These are phyloP conservation scores for Aspergillus conjunctus DNA, from an alignment of 495 filamentous ascomycete genomes.

Conservation along the genomic window DNA sequence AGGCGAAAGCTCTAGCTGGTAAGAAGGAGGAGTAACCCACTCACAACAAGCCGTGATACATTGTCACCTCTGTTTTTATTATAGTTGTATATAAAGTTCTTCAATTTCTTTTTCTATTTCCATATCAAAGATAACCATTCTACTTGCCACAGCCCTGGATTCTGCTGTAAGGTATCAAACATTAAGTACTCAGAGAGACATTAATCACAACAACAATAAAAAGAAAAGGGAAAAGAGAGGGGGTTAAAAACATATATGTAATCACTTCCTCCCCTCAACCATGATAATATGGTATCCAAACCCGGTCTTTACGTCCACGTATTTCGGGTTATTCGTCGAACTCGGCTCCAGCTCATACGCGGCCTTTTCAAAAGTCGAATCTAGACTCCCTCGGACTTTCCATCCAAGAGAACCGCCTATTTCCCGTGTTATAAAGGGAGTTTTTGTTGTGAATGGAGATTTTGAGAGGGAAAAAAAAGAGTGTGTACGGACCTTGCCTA, in stretches of 20 bases:
- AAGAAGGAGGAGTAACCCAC: conserved; percentile 39
- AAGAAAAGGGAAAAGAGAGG: neutral
- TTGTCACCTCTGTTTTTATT: conserved; percentile 12
- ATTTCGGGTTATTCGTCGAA: conserved; percentile 73
- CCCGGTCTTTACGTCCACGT: conserved; percentile 77
- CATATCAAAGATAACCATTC: conserved; percentile 1
- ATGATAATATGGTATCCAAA: conserved; percentile 95
- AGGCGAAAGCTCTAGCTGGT: conserved; percentile 53
- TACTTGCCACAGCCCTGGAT: neutral
- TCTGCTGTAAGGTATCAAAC: conserved; percentile 9
- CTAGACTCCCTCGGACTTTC: conserved; percentile 74
- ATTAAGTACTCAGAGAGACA: neutral
- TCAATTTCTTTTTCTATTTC: neutral
- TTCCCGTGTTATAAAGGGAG: conserved; percentile 6
- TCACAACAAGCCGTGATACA: neutral
- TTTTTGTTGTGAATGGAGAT: neutral
- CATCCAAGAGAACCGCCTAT: conserved; percentile 80
- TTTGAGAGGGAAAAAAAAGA: no score
- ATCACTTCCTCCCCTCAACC: conserved; percentile 72
- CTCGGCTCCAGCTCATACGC: conserved; percentile 79
- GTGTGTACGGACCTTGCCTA: conserved; percentile 60
- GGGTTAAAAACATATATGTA: no score
- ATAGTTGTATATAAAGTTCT: conserved; percentile 17
- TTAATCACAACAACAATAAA: neutral
- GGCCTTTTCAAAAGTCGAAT: conserved; percentile 76